Percentiles rank a stretch among this genome's conserved stretches.
Conservation (phyloP, 208 protist species). For the Angomonas ambiguus region DNA sequence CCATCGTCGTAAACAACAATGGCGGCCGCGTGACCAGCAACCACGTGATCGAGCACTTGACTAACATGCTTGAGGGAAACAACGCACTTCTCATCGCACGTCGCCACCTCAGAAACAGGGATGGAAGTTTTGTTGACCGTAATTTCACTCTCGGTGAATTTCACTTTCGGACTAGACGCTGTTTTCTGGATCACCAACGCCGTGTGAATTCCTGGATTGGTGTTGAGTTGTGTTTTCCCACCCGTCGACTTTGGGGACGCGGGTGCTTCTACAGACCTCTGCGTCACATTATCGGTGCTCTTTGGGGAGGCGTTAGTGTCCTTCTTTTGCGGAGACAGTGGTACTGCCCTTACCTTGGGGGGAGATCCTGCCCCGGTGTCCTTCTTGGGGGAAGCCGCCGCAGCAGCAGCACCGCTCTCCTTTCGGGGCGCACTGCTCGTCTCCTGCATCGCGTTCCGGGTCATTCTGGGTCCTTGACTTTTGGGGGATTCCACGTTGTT, state of each 20-base stretch:
- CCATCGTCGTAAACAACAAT: slow-evolving; percentile 42
- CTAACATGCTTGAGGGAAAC: slow-evolving; percentile 24
- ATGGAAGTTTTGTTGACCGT: slow-evolving; percentile 14
- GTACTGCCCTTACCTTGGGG: background rate
- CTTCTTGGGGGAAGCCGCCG: background rate
- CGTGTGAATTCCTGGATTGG: slow-evolving; percentile 21
- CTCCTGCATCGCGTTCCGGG: background rate
- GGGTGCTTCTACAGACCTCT: background rate
- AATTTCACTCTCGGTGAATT: slow-evolving; percentile 11
- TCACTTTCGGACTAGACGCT: slow-evolving; percentile 10
- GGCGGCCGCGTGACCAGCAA: slow-evolving; percentile 50
- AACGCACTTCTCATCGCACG: slow-evolving; percentile 8
- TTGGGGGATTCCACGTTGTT: no score
- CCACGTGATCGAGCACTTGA: slow-evolving; percentile 37
- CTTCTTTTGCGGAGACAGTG: background rate
- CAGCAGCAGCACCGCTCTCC: background rate
- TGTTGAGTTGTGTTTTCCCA: background rate
- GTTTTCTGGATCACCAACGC: slow-evolving; percentile 20
- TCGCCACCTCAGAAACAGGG: slow-evolving; percentile 29
- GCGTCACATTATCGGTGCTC: background rate
- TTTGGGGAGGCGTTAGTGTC: background rate
- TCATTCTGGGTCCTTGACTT: background rate
- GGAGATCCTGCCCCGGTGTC: no score
- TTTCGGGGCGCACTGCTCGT: slow-evolving; percentile 11
- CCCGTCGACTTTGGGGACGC: background rate